These are phyloP conservation scores for Luzula sylvatica DNA, from an alignment of 176 grass and related monocot species.

Conservation along the genomic window DNA sequence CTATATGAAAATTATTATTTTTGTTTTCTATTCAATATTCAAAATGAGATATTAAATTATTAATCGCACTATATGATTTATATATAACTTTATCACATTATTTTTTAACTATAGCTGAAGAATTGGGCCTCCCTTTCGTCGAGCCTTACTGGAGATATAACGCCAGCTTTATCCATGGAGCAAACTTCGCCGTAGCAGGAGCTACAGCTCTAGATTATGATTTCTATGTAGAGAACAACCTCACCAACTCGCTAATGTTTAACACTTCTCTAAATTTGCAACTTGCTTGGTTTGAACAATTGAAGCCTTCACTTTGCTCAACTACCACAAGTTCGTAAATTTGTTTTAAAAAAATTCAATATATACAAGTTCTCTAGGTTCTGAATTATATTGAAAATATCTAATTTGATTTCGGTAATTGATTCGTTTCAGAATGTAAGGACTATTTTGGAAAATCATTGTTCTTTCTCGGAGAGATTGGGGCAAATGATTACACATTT, in stretches of 20 bases:
- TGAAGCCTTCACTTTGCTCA: constrained; percentile 12
- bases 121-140: constrained; percentile 47
- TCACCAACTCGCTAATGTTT: constrained; percentile 13
- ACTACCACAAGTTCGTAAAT: constrained; percentile 1
- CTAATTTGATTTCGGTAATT: not conserved
- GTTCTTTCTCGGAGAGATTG: too few species aligned
- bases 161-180: constrained; percentile 40
- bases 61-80: not conserved
- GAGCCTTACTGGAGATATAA: constrained; percentile 46
- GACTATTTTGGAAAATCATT: too few species aligned
- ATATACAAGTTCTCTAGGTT: not conserved
- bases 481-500: constrained; percentile 30
- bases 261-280: constrained; percentile 43
- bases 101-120: constrained; percentile 33
- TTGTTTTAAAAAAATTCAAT: not conserved
- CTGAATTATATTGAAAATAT: not conserved
- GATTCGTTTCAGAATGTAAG: not conserved
- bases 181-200: constrained; percentile 57
- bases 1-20: too few species aligned
- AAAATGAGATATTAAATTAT: too few species aligned
- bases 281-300: constrained; percentile 53
- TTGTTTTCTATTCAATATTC: too few species aligned
- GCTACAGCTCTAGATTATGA: constrained; percentile 38
- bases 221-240: constrained; percentile 12
- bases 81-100: not conserved